phyloP scores from a whole-genome alignment of 352 stramenopile genomes.

The Globisporangium nagaii region DNA sequence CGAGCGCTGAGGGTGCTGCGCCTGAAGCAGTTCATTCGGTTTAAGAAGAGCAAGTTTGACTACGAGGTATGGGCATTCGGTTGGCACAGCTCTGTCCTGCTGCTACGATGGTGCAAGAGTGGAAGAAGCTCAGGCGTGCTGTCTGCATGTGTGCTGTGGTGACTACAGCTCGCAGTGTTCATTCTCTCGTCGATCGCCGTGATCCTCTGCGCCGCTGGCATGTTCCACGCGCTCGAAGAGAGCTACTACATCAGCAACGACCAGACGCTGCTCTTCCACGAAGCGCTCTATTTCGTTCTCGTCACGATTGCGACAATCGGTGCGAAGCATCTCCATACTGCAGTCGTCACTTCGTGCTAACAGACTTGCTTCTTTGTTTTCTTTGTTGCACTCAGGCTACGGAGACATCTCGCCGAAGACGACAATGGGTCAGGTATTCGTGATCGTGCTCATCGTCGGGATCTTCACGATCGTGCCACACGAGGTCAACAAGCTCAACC shows the following conservation, averaged over 20 bases:
- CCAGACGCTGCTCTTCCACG: slow-evolving; percentile 41
- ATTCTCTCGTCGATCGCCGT: slow-evolving; percentile 57
- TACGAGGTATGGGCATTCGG: slow-evolving; percentile 37
- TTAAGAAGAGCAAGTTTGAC: slow-evolving; percentile 66
- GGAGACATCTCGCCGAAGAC: slow-evolving; percentile 56
- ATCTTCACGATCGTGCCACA: slow-evolving; percentile 64
- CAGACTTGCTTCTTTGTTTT: not conserved
- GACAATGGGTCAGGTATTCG: slow-evolving; percentile 51
- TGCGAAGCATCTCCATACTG: slow-evolving; percentile 7
- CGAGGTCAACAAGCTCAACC: slow-evolving; percentile 56
- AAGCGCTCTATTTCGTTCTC: slow-evolving; percentile 70
- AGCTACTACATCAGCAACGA: slow-evolving; percentile 26
- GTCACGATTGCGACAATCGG: slow-evolving; percentile 70
- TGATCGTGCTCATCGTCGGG: slow-evolving; percentile 60
- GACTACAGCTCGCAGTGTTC: slow-evolving; percentile 49
- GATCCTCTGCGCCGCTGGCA: slow-evolving; percentile 54
- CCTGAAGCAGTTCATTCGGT: slow-evolving; percentile 48
- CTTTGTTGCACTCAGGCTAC: slow-evolving; percentile 29
- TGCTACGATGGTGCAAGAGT: no score
- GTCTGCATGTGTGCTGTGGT: no score
- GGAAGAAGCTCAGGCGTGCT: no score
- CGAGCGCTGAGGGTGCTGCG: slow-evolving; percentile 54
- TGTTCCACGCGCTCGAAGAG: slow-evolving; percentile 65
- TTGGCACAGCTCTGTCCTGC: no score
- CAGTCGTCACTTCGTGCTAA: no score